Evolutionary conservation across 2,329 filamentous ascomycete genomes (phyloP).

Genomic region (Aureobasidium sp.): DNA sequence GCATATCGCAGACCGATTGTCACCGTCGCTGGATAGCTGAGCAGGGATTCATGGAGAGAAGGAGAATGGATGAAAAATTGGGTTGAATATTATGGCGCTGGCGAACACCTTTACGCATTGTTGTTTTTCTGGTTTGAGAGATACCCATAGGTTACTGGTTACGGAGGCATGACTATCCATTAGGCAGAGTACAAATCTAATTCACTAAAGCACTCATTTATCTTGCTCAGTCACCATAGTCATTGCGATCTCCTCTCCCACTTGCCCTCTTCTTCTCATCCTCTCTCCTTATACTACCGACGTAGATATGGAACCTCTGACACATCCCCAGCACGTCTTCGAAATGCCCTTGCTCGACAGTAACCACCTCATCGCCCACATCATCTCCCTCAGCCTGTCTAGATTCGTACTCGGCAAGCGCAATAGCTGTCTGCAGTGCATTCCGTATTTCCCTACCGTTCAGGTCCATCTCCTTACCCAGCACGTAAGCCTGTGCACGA

Average conservation of each 20-base stretch:
- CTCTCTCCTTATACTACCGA: neutral
- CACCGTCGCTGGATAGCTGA: neutral
- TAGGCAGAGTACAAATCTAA: neutral
- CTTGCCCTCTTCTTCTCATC: neutral
- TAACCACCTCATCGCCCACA: neutral
- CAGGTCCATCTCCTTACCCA: no score
- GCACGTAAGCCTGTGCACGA: neutral
- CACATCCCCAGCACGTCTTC: conserved; percentile 1
- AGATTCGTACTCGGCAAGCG: conserved; percentile 4
- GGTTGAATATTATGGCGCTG: neutral
- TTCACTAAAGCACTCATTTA: neutral
- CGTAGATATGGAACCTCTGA: neutral
- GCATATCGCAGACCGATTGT: neutral
- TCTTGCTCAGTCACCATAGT: neutral
- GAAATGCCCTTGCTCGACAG: neutral
- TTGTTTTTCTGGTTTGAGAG: neutral
- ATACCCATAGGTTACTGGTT: conserved; percentile 2
- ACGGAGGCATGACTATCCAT: neutral
- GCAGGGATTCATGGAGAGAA: neutral
- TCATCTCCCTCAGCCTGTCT: neutral
- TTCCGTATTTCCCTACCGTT: neutral
- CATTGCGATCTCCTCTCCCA: neutral
- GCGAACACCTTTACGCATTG: neutral
- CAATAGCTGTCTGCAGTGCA: neutral
- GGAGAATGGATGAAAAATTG: neutral